Conservation (phyloP, 495 filamentous ascomycete species). For the Xeromyces bisporus region DNA sequence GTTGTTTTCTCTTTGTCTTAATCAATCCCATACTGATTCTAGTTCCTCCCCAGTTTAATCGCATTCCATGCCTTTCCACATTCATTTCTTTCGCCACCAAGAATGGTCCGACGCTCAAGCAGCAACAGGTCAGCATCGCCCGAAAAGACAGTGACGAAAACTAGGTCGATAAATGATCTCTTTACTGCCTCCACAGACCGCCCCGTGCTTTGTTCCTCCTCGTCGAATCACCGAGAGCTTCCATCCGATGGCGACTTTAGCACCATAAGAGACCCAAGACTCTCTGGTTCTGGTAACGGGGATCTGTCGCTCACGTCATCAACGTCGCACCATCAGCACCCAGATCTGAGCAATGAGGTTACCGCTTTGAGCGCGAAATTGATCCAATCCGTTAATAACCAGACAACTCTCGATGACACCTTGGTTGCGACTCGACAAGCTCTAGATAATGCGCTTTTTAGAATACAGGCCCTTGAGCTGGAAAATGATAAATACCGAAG, state of each 20-base stretch:
- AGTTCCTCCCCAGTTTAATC: conserved; percentile 19
- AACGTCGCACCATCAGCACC: conserved; percentile 38
- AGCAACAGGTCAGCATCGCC: conserved; percentile 23
- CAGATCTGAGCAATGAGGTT: conserved; percentile 75
- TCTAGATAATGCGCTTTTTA: conserved; percentile 54
- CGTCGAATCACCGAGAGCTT: conserved; percentile 17
- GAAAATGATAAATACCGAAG: conserved; percentile 52
- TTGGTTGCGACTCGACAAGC: conserved; percentile 70
- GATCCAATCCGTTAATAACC: conserved; percentile 92
- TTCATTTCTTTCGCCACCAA: conserved; percentile 24
- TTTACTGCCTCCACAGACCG: conserved; percentile 13
- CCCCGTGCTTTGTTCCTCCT: conserved; percentile 7
- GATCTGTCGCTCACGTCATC: conserved; percentile 24
- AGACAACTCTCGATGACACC: conserved; percentile 81
- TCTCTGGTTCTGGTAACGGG: conserved; percentile 12
- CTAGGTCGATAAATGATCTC: conserved; percentile 28
- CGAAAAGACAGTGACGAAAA: conserved; percentile 25
- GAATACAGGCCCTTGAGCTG: conserved; percentile 49
- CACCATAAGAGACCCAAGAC: conserved; percentile 34
- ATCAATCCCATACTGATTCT: too few species aligned
- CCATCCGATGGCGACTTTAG: conserved; percentile 32
- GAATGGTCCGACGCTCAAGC: conserved; percentile 26
- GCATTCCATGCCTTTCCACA: conserved; percentile 26
- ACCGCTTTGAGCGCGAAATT: conserved; percentile 85
- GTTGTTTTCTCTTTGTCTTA: background rate